Percentiles rank a stretch among this genome's conserved stretches.
Conservation (phyloP, 495 filamentous ascomycete genomes). For the Xylaria sp. region DNA sequence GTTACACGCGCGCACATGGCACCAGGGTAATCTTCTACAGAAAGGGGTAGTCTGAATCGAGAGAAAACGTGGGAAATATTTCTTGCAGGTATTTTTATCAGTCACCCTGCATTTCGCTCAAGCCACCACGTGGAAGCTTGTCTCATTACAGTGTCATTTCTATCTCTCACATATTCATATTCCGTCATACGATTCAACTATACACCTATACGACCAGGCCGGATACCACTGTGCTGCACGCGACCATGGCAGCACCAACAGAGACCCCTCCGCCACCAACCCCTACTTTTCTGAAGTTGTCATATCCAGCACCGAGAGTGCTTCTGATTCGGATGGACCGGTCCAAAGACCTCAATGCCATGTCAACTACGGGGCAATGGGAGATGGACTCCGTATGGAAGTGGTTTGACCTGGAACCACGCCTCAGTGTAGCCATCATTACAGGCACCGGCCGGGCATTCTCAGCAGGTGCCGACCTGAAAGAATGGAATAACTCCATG, state of each 20-base stretch:
- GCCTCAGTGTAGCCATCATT: slow-evolving; percentile 57
- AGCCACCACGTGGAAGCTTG: slow-evolving; percentile 20
- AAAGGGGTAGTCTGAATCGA: slow-evolving; percentile 11
- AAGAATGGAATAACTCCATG: slow-evolving; percentile 52
- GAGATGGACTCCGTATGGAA: slow-evolving; percentile 55
- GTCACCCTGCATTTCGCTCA: background rate
- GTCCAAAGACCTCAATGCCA: slow-evolving; percentile 56
- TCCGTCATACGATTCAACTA: background rate
- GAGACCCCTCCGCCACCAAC: slow-evolving; percentile 39
- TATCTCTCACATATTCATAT: background rate
- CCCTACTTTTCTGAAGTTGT: slow-evolving; percentile 35
- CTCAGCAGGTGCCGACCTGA: slow-evolving; percentile 65
- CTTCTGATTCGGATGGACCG: slow-evolving; percentile 65
- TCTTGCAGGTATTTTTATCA: slow-evolving; percentile 9
- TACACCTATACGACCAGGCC: background rate
- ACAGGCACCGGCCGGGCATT: slow-evolving; percentile 60
- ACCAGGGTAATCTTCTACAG: background rate
- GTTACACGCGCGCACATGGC: slow-evolving; percentile 5
- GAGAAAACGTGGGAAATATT: slow-evolving; percentile 24
- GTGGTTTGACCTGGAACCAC: slow-evolving; percentile 56
- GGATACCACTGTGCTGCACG: background rate
- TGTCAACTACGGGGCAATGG: slow-evolving; percentile 50
- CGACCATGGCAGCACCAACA: slow-evolving; percentile 29
- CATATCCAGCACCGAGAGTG: slow-evolving; percentile 58
- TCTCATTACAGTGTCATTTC: background rate